Base-by-base conservation (phyloP, 352 stramenopile species). In the Phytophthora hibernalis region DNA sequence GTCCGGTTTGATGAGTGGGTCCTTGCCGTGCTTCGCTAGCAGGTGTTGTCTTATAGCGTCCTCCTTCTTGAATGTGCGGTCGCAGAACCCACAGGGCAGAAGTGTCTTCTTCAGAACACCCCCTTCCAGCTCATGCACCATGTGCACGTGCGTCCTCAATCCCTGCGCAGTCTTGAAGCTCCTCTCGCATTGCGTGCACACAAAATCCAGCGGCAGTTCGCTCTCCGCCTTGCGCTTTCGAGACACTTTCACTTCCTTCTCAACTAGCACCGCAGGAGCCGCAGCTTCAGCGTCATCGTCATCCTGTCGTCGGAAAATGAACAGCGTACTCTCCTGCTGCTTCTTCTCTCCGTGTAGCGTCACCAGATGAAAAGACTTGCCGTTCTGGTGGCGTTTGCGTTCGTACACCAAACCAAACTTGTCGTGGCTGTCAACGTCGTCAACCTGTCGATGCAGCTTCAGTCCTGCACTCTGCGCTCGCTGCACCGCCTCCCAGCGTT, bases 341-440 rank as follows among this genome's bases (percentile, higher is more conserved):
- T 76, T 74, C 63, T 74, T 86, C 58, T 92, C 82, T 38, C 85
- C 85, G 60, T 91, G 79, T 15, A 94, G 67, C 31, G 85, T 70
- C 24, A 94, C 83, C 31, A 83, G 80, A 54, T 93, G 85, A 65
- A 97, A 97, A 16, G 85, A 95, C 66, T 85, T 89, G 72, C 87
- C 89, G 52, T 90, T 97, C 70, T 97, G 89, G 62, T 97, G 89
- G 18, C 89, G 79, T 73, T 97, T 97, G 43, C 89, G 85, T 6
- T 93, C 79, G 68, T 94, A 93, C 65, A 58, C 42, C 16, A 92
- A 51, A 0, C 74, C 76, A 57, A 72, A 76, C 22, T 30, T 48
- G 13, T 33, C 73, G 50, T 71, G 61, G 28, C 28, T 76, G 55
- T 91, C 76, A 18, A 87, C 74, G 53, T 90, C 78, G n/a, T 76